Base-by-base conservation (phyloP, 768 basidiomycete genomes). In the Saitozyma sp. region DNA sequence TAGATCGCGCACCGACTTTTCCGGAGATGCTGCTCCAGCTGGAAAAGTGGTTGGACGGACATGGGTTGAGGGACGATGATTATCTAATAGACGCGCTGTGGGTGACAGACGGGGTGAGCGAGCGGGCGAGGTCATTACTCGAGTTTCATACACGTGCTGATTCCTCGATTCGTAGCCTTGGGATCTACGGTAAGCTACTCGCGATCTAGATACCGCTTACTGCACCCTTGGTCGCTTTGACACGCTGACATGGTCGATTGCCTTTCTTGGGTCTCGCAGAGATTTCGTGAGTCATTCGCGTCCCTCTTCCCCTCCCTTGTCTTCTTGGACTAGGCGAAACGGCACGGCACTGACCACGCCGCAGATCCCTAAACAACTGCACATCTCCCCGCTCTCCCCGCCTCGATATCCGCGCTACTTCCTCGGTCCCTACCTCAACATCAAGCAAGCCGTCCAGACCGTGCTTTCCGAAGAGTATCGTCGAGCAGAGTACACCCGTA, bases 1-100 rank as follows among this genome's bases (percentile, higher is more conserved):
- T 98, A 38, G 86, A 96, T 75, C 59, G 73, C 8, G 88, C 93
- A 0, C 91, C 92, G 10, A 82, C 82, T 1, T 97, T 94, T 74
- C 82, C 86, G 45, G 83, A 85, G 56, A 86, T 92, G 56, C 79
- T 92, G 60, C 80, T 82, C 17, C 80, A 80, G 54, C 86, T 93
- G 71, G 83, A 85, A 41, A 75, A 80, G 43, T 92, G 94, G 80
- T 80, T 97, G 61, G 82, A 84, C 50, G 82, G 86, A 63, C 84
- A 93, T 73, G 86, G 85, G 19, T 81, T 96, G 55, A 85, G 91
- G 62, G 59, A 70, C 53, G 65, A 64, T 46, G 67, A 68, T 17
- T 70, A 67, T 1, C 51, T 79, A 60, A 67, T 63, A 29, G 67
- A 71, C 45, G 70, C 70, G 16, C 46, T 71, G 9, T 79, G 78